Base-by-base conservation (phyloP, 345 rosid genomes). In the Eucalyptus pauciflora region DNA sequence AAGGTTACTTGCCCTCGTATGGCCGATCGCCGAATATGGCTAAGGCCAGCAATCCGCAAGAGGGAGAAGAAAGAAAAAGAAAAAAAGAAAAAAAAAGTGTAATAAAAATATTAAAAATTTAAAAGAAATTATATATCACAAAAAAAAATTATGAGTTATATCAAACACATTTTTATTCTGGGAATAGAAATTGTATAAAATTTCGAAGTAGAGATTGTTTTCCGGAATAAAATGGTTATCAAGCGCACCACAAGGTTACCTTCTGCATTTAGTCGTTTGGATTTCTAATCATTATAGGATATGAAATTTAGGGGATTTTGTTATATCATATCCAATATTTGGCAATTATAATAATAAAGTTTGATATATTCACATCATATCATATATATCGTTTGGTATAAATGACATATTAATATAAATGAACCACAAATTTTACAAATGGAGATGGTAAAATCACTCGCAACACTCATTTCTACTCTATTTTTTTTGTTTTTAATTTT, bases 141-240 rank as follows among this genome's bases (percentile, higher is more conserved):
- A 52, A 18, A 13, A 13, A 52, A 20, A 18, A 0, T 3, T 52
- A 0, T 0, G 0, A 0, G 25, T 8, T 0, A 8, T 52, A 52
- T 18, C 10, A 52, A 52, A 52, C 0, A 4, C 24, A 20, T 52
- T 52, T 52, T 52, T 52, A 52, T 52, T 52, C 0, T 0, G 0
- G 0, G 2, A 20, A 0, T 52, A 52, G 0, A 52, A 52, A 7
- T 1, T 52, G 3, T 52, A 52, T 52, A 52, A 1, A 52, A 52
- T 52, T 18, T 52, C 1, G 20, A 52, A 52, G 0, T 18, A 52
- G 2, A 41, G 41, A 41, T 41, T 41, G 41, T 41, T 41, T 41
- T 41, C 5, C 5, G 1, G 41, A 41, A 41, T 1, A 41, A 1
- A 41, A 41, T 41, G 41, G 4, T 52, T 52, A 52, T 7, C 0